Evolutionary conservation across 768 basidiomycete genomes (phyloP).

Genomic region (Obba rivulosa): DNA sequence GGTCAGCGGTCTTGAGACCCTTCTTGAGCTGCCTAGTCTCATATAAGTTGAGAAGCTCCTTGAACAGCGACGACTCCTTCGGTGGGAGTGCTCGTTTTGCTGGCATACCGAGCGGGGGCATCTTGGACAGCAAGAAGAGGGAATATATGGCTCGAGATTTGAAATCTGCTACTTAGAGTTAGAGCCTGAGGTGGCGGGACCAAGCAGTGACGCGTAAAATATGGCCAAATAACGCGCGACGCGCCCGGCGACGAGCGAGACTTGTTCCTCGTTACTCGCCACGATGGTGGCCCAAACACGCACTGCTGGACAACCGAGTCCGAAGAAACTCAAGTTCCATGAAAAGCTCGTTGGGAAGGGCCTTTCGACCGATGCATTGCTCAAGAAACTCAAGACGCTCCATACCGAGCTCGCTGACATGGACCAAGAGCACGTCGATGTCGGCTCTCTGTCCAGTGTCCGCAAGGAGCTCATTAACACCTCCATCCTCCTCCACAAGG

Average conservation of each 20-base stretch:
- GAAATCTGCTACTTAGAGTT: no score
- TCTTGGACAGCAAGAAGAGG: slow-evolving; percentile 6
- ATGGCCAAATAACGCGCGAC: slow-evolving; percentile 17
- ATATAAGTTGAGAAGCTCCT: slow-evolving; percentile 80
- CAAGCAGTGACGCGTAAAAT: background rate
- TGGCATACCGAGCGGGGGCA: slow-evolving; percentile 21
- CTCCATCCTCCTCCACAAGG: slow-evolving; percentile 87
- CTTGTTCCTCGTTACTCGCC: background rate
- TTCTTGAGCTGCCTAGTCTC: slow-evolving; percentile 87
- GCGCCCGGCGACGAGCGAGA: slow-evolving; percentile 3
- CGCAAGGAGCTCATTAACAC: slow-evolving; percentile 77
- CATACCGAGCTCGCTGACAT: slow-evolving; percentile 72
- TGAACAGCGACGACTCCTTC: slow-evolving; percentile 84
- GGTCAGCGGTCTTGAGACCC: slow-evolving; percentile 85
- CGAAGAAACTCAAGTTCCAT: slow-evolving; percentile 66
- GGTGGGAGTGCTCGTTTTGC: slow-evolving; percentile 53
- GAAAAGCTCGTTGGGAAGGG: slow-evolving; percentile 80
- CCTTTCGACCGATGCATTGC: slow-evolving; percentile 71
- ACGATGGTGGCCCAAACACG: slow-evolving; percentile 75
- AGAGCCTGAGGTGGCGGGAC: no score
- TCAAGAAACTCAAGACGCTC: slow-evolving; percentile 81
- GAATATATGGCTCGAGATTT: no score
- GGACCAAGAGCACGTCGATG: slow-evolving; percentile 86
- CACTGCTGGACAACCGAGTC: slow-evolving; percentile 43
- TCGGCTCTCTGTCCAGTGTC: slow-evolving; percentile 58